Base-by-base conservation (phyloP, 140 eudicot genomes). In the Erigeron philadelphicus region DNA sequence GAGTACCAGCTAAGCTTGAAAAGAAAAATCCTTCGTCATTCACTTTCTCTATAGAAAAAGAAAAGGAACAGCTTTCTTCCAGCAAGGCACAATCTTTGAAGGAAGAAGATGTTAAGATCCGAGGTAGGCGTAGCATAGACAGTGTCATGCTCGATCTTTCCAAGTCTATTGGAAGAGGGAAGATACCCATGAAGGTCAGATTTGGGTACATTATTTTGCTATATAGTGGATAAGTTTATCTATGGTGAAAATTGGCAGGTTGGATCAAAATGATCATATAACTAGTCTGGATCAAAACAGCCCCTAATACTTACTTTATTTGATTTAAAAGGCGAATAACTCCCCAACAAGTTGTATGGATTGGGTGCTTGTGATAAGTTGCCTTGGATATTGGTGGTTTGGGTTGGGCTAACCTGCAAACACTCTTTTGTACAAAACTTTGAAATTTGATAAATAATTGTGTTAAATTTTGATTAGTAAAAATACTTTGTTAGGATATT, bases 1-100 rank as follows among this genome's bases (percentile, higher is more conserved):
- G 99, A 57, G 80, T 89, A 18, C 99, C 99, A 15, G 99, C 97
- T 42, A 85, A 76, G 69, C 80, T 94, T 21, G 83, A 81, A 82
- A 84, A 79, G 64, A 87, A 82, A 66, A 88, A 74, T 38, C 87
- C 81, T 19, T 61, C 76, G 17, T 81, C 95, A 19, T 94, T 94
- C 85, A 78, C 90, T 57, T 85, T 94, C 54, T 75, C 81, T 2
- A 68, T 93, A 67, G 86, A 85, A 78, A 84, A 83, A 67, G 95
- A 79, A 75, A 79, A 71, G 44, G 66, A 76, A 71, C 70, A 31
- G 38, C 76, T 59, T 60, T 67, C 90, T 55, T 70, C 67, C 55
- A 71, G 62, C 19, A 79, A 64, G 72, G 86, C 67, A 25, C 81
- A 67, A 61, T 61, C 83, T 81, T 55, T 72, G 42, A 67, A 48